These are phyloP conservation scores for Exophiala dermatitidis DNA, from an alignment of 2,329 filamentous ascomycete genomes.

Conservation along the genomic window DNA sequence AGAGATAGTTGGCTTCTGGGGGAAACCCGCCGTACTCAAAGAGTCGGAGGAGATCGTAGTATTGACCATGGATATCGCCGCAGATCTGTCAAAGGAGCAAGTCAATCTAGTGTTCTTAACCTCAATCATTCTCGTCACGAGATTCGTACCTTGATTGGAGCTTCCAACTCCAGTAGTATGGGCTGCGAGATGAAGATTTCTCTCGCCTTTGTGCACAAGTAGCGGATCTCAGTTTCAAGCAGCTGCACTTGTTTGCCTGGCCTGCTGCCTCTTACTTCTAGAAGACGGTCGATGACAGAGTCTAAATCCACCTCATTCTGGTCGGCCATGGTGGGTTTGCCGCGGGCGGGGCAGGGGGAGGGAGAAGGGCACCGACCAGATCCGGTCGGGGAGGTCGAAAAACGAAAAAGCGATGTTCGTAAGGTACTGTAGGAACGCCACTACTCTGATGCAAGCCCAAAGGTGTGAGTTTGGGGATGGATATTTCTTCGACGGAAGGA, in stretches of 20 bases:
- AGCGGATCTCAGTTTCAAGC: slow-evolving; percentile 91
- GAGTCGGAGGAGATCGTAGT: slow-evolving; percentile 92
- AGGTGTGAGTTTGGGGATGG: slow-evolving; percentile 12
- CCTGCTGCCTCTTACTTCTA: slow-evolving; percentile 95
- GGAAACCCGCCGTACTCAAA: slow-evolving; percentile 99
- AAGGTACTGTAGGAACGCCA: slow-evolving; percentile 2
- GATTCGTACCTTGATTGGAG: slow-evolving; percentile 85
- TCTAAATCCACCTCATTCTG: slow-evolving; percentile 92
- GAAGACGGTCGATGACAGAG: slow-evolving; percentile 96
- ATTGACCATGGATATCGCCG: slow-evolving; percentile 98
- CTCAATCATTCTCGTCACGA: not conserved
- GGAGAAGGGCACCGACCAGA: slow-evolving; percentile 23
- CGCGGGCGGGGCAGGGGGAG: slow-evolving; percentile 20
- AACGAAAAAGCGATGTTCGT: slow-evolving; percentile 14
- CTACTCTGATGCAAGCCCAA: slow-evolving; percentile 5
- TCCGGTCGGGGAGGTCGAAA: slow-evolving; percentile 16
- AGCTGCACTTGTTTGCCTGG: slow-evolving; percentile 98
- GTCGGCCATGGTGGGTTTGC: slow-evolving; percentile 57
- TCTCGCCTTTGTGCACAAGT: slow-evolving; percentile 93
- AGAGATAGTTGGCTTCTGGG: slow-evolving; percentile 97
- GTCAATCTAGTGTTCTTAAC: slow-evolving; percentile 1
- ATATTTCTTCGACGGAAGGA: slow-evolving; percentile 2
- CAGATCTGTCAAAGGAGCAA: slow-evolving; percentile 64
- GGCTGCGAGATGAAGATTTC: slow-evolving; percentile 99
- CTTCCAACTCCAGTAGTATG: slow-evolving; percentile 93